Evolutionary conservation across 1,284 basidiomycete species (phyloP).

Genomic region (Amylostereum areolatum): DNA sequence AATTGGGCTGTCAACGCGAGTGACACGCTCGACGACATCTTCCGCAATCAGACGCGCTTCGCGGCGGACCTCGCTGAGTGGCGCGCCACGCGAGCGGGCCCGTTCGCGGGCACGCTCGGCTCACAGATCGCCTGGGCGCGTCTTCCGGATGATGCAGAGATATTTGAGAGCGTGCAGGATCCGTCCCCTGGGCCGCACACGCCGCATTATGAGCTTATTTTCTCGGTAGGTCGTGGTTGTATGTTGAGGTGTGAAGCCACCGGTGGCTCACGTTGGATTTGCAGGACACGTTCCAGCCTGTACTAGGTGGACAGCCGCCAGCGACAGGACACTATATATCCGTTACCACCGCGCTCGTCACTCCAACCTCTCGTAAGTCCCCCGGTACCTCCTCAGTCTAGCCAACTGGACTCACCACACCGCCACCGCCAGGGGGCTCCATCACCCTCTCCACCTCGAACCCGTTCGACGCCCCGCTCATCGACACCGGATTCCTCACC

Average conservation of each 20-base stretch:
- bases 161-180: slow-evolving; percentile 9
- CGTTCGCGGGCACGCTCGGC: slow-evolving; percentile 5
- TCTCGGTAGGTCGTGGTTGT: slow-evolving; percentile 6
- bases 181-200: slow-evolving; percentile 13
- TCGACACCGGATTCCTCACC: slow-evolving; percentile 35
- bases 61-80: slow-evolving; percentile 7
- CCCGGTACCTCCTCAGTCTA: too few relatives aligned
- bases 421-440: slow-evolving; percentile 35
- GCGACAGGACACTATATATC: too few relatives aligned
- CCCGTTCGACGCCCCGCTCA: slow-evolving; percentile 35
- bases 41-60: not conserved
- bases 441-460: slow-evolving; percentile 33
- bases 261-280: too few relatives aligned
- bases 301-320: too few relatives aligned
- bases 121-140: slow-evolving; percentile 14
- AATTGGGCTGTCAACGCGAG: not conserved
- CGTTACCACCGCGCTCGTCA: too few relatives aligned
- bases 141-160: slow-evolving; percentile 8
- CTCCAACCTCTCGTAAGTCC: too few relatives aligned
- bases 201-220: slow-evolving; percentile 15
- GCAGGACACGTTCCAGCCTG: too few relatives aligned
- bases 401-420: too few relatives aligned
- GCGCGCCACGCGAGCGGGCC: slow-evolving; percentile 8
- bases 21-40: not conserved
- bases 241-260: too few relatives aligned